Base-by-base conservation (phyloP, 371 early-diverging fungal genomes). In the Apophysomyces trapeziformis region DNA sequence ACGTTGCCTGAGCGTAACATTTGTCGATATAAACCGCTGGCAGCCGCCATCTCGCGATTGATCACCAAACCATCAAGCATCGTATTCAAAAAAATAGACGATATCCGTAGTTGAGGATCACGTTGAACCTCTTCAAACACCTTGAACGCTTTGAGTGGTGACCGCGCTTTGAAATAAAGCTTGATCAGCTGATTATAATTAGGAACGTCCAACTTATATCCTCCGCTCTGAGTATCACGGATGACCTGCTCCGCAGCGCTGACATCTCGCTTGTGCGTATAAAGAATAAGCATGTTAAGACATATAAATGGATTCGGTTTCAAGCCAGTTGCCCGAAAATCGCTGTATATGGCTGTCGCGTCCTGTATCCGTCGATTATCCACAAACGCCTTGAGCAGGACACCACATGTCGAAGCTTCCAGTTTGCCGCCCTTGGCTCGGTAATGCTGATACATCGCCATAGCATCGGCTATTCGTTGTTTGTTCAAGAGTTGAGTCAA, bases 1-100 rank as follows among this genome's bases (percentile, higher is more conserved):
- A 73, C 70, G 3, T 65, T 37, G 8, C 70, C 39, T 2, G 69
- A 70, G 2, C 54, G n/a, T 1, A 79, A 47, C 75, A 83, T 80
- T 41, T 77, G 74, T 18, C 63, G 54, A 38, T 80, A 80, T 11
- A 83, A 37, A n/a, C 61, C 26, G 5, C 64, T 64, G 18, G 83
- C 80, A 11, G 74, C 74, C 0, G 66, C 56, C 16, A 75, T 54
- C 64, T 83, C 79, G 6, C 67, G 65, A 47, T 76, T 78, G 38
- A 78, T 78, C 0, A 83, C 70, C 1, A 80, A 59, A 0, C 83
- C 83, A 50, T 83, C 71, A n/a, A 83, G 67, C 75, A 83, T 70
- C 1, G 78, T 83, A 38, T 83, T 83, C 13, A 79, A 44, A 37
- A 80, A 68, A 1, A 80, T 63, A 56, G 72, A 75, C 41, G 80